Evolutionary conservation across 2,329 filamentous ascomycete species (phyloP).

Genomic region (Fusarium marasasianum): DNA sequence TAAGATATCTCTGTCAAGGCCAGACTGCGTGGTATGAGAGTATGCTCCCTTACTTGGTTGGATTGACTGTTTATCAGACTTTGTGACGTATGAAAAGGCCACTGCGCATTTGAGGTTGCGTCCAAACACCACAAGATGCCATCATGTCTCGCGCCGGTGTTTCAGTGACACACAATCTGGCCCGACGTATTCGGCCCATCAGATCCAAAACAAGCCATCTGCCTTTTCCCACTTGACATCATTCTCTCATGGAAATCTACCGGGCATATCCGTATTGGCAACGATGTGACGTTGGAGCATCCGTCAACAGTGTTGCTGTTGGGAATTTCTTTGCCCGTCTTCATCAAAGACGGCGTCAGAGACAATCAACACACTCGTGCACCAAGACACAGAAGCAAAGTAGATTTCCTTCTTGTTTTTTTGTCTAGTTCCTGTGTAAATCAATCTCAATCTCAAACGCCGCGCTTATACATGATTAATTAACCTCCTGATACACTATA

Average conservation of each 20-base stretch:
- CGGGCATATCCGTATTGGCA: background rate
- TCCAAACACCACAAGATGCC: constrained; percentile 20
- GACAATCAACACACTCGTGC: constrained; percentile 20
- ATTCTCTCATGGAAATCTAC: constrained; percentile 4
- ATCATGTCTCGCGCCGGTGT: constrained; percentile 36
- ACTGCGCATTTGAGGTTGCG: background rate
- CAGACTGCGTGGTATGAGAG: background rate
- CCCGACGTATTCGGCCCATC: constrained; percentile 6
- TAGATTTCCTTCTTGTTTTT: constrained; percentile 36
- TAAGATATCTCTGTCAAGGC: background rate
- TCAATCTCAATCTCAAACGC: constrained; percentile 48
- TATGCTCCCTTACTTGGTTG: constrained; percentile 19
- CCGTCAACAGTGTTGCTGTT: background rate
- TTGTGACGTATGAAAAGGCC: constrained; percentile 23
- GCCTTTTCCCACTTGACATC: constrained; percentile 16
- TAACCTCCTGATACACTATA: constrained; percentile 34
- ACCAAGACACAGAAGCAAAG: constrained; percentile 29
- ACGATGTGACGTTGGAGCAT: constrained; percentile 7
- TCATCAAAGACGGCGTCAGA: background rate
- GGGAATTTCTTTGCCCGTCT: background rate
- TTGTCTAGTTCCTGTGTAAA: constrained; percentile 45
- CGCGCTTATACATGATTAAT: constrained; percentile 49
- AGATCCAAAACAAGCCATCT: constrained; percentile 2
- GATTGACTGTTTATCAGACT: constrained; percentile 15
- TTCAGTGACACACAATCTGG: constrained; percentile 30